These are phyloP conservation scores for Liriodendron chinense DNA, from an alignment of 164 flowering plant species.

Conservation along the genomic window DNA sequence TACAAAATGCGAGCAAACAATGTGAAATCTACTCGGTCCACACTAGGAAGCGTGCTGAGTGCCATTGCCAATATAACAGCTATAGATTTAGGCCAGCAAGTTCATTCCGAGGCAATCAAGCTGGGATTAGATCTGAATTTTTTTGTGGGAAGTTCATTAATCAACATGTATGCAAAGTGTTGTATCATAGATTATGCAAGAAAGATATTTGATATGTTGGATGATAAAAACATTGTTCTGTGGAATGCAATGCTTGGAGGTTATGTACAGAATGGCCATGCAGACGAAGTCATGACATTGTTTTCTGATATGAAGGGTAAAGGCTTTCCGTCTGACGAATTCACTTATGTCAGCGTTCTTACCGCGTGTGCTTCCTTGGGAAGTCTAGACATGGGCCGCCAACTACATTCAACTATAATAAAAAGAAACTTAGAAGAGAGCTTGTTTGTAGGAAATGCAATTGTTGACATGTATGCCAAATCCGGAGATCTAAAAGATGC, in stretches of 20 bases:
- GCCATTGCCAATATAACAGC: conserved; percentile 59
- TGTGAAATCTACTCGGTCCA: conserved; percentile 65
- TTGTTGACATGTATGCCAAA: conserved; percentile 93
- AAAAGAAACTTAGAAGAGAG: conserved; percentile 53
- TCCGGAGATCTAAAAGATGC: conserved; percentile 63
- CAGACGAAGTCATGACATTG: conserved; percentile 49
- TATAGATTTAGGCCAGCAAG: conserved; percentile 48
- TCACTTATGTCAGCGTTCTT: conserved; percentile 71
- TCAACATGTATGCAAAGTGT: conserved; percentile 86
- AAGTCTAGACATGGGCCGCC: conserved; percentile 46
- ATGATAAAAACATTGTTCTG: conserved; percentile 61
- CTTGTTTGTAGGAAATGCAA: conserved; percentile 75
- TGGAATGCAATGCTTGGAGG: conserved; percentile 90
- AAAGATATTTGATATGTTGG: conserved; percentile 51
- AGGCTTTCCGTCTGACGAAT: conserved; percentile 67
- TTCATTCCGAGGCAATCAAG: conserved; percentile 75
- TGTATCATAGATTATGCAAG: conserved; percentile 54
- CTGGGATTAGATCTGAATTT: conserved; percentile 68
- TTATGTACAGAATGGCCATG: conserved; percentile 59
- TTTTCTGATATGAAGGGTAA: conserved; percentile 43
- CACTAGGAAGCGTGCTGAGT: conserved; percentile 84
- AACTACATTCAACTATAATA: conserved; percentile 68
- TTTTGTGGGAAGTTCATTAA: conserved; percentile 80
- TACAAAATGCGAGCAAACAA: conserved; percentile 48
- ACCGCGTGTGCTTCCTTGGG: conserved; percentile 69